These are phyloP conservation scores for Fraxinus baroniana DNA, from an alignment of 305 asterid species.

Conservation along the genomic window DNA sequence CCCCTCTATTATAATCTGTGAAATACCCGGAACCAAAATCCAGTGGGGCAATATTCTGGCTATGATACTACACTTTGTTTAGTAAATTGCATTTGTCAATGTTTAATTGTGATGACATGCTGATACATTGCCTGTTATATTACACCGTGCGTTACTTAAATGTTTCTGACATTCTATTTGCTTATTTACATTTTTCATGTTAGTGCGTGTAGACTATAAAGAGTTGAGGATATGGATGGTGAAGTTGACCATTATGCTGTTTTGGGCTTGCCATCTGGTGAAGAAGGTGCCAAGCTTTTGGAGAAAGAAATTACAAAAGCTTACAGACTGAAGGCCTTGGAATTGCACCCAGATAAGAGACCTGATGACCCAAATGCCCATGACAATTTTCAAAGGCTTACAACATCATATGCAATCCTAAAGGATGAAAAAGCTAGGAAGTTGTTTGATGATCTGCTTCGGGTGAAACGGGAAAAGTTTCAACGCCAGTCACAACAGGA, in stretches of 20 bases:
- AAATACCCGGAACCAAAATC: not conserved
- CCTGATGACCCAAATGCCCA: conserved; percentile 75
- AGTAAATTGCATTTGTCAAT: not conserved
- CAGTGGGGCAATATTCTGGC: not conserved
- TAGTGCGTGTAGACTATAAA: not conserved
- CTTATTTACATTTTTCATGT: conserved; percentile 12
- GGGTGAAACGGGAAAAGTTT: conserved; percentile 60
- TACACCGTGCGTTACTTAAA: not conserved
- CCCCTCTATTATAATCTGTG: not conserved
- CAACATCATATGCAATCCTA: conserved; percentile 67
- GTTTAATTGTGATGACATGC: not conserved
- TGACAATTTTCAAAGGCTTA: conserved; percentile 63
- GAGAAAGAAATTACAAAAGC: conserved; percentile 82
- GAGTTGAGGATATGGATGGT: conserved; percentile 45
- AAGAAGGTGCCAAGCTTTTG: conserved; percentile 69
- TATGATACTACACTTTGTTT: not conserved
- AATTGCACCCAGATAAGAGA: conserved; percentile 84
- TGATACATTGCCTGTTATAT: not conserved
- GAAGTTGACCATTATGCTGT: conserved; percentile 68
- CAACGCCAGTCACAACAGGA: conserved; percentile 66
- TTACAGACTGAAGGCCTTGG: conserved; percentile 63
- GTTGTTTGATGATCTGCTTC: conserved; percentile 71
- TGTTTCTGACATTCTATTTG: not conserved
- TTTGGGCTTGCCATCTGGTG: conserved; percentile 78
- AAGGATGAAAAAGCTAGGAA: conserved; percentile 81